Conservation (phyloP, 208 protist genomes). For the Porcisia hertigi region DNA sequence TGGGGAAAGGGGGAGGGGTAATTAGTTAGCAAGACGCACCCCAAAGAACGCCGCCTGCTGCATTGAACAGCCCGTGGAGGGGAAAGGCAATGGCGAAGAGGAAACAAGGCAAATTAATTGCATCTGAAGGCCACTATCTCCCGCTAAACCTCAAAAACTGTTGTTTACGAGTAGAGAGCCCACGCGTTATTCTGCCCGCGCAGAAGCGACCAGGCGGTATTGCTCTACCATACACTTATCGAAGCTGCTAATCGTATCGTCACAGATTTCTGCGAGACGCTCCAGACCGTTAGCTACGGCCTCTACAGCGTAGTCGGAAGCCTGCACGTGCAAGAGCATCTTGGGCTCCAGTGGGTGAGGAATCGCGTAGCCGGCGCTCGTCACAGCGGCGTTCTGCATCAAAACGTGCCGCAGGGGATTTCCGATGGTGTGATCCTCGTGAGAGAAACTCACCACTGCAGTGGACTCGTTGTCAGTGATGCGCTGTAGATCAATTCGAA, state of each 20-base stretch:
- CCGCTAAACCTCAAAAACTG: background rate
- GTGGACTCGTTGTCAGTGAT: conserved; percentile 77
- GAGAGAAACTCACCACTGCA: conserved; percentile 81
- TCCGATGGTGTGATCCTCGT: conserved; percentile 93
- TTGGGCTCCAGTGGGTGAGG: conserved; percentile 94
- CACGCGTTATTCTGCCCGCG: conserved; percentile 15
- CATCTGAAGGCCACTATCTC: background rate
- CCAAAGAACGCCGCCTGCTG: background rate
- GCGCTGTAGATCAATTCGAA: conserved; percentile 85
- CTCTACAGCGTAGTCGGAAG: conserved; percentile 88
- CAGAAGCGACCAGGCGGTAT: conserved; percentile 23
- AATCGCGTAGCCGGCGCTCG: conserved; percentile 91
- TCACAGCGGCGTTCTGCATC: conserved; percentile 90
- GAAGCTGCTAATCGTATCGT: conserved; percentile 76
- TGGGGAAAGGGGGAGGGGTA: background rate
- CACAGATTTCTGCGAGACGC: conserved; percentile 78
- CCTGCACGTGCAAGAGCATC: conserved; percentile 92
- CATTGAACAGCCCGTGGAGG: background rate
- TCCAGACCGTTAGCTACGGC: conserved; percentile 79
- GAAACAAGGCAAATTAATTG: background rate
- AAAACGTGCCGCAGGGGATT: conserved; percentile 92
- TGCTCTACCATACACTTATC: conserved; percentile 64
- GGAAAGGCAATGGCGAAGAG: background rate
- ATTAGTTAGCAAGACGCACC: background rate
- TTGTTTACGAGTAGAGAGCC: background rate